Evolutionary conservation across 164 flowering plant genomes (phyloP), one percentile per base, ranked within the genome.

Genomic region (Vitis rupestris): DNA sequence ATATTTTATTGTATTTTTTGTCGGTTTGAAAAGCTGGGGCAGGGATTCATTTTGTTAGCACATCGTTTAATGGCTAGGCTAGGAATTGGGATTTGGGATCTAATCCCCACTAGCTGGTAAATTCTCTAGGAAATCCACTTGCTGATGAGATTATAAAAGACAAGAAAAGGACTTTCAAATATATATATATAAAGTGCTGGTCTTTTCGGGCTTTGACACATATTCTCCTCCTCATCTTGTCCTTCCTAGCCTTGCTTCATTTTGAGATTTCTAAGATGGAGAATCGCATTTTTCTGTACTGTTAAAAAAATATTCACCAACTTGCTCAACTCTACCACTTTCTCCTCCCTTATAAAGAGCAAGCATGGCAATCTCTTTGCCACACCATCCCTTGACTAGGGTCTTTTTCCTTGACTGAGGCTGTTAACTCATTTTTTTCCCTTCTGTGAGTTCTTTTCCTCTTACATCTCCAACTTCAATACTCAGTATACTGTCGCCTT

Each of bases 301-400:
- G 54, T 59, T 44, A 51, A 70, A 77, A 72, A 76, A 64, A 75
- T 78, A 84, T 84, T 82, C 87, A 68, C 82, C 89, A 83, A 83
- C 82, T 82, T 80, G 85, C 81, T 71, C 59, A 64, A 69, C 71
- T 75, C 59, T 70, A 63, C 67, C 70, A 68, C 61, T 66, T 56
- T 76, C 67, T 64, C 75, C 68, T 73, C 74, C 76, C 71, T 72
- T 84, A 85, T 81, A 88, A 80, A 72, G 67, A 80, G 76, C 75
- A 59, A 63, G 72, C 64, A 61, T 62, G 51, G 61, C 74, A 70
- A 65, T 50, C 77, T 74, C 54, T 68, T 71, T 2, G 74, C 70
- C 81, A 76, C 64, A 79, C 60, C 80, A 67, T 61, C 70, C 69
- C 79, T 70, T 58, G 75, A 73, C 77, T 60, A 4, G 31, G 64